Evolutionary conservation across 495 filamentous ascomycete species (phyloP).

Genomic region (Neurospora sp.): DNA sequence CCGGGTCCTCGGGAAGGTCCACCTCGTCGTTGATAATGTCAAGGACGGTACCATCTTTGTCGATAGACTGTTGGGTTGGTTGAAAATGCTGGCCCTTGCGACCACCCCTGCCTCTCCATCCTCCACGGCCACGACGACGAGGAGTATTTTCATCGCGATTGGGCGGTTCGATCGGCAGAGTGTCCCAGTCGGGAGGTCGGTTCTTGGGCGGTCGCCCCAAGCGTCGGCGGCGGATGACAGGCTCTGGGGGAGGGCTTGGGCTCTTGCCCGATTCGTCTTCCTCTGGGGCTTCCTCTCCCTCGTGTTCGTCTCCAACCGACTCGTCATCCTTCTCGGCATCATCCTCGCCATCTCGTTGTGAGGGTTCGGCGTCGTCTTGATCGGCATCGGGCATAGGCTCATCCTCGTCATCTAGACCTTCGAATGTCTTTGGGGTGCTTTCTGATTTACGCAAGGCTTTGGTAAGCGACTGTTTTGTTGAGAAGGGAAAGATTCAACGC

Average conservation of each 20-base stretch:
- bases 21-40: conserved; percentile 90
- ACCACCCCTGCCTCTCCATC: conserved; percentile 56
- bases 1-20: conserved; percentile 72
- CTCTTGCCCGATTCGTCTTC: conserved; percentile 37
- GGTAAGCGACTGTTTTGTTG: conserved; percentile 6
- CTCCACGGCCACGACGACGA: conserved; percentile 58
- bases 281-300: conserved; percentile 25
- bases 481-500: neutral
- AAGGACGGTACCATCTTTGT: conserved; percentile 90
- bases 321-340: conserved; percentile 29
- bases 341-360: conserved; percentile 17
- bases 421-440: conserved; percentile 39
- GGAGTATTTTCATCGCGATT: conserved; percentile 46
- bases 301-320: conserved; percentile 33
- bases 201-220: conserved; percentile 82
- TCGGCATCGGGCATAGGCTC: conserved; percentile 41
- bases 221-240: conserved; percentile 58
- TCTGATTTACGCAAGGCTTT: conserved; percentile 22
- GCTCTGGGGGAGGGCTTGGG: conserved; percentile 48
- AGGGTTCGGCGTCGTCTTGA: conserved; percentile 27
- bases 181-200: conserved; percentile 64
- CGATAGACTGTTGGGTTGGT: conserved; percentile 61
- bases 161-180: conserved; percentile 45
- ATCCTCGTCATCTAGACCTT: conserved; percentile 40
- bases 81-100: conserved; percentile 68